phyloP scores from a whole-genome alignment of 164 flowering plant genomes.

The Protea cynaroides region DNA sequence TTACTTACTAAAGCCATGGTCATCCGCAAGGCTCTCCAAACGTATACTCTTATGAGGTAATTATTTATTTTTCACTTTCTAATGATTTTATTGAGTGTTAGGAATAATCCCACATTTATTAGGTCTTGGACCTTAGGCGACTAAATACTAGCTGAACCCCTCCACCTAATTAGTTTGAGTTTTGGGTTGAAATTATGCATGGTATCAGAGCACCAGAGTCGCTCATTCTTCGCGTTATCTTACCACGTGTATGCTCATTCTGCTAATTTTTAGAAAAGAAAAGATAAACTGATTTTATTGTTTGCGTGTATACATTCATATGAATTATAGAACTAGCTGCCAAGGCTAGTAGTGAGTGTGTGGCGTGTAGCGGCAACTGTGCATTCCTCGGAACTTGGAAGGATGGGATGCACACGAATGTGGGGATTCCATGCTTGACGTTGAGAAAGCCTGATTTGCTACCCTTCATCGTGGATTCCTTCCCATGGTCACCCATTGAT shows the following conservation, averaged over 20 bases:
- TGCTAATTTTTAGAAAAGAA: no score
- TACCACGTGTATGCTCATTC: no score
- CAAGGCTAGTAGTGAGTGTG: slow-evolving; percentile 5
- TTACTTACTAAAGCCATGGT: slow-evolving; percentile 48
- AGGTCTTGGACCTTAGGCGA: no score
- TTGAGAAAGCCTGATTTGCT: not conserved
- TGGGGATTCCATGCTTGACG: slow-evolving; percentile 1
- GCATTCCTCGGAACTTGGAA: slow-evolving; percentile 9
- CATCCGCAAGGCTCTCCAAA: slow-evolving; percentile 42
- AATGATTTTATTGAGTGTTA: no score
- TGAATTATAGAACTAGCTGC: slow-evolving; percentile 1
- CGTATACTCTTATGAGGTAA: slow-evolving; percentile 62
- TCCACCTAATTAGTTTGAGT: no score
- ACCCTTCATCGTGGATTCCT: slow-evolving; percentile 3
- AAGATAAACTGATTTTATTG: not conserved
- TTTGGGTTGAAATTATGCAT: no score
- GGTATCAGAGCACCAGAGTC: no score
- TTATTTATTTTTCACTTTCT: no score
- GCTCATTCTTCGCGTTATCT: no score
- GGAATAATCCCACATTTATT: no score
- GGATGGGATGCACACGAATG: slow-evolving; percentile 11
- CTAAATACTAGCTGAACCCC: no score
- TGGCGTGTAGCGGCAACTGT: slow-evolving; percentile 5
- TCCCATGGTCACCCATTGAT: not conserved
- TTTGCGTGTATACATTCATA: not conserved